phyloP scores from a whole-genome alignment of 176 grass and related monocot species.

The Zea luxurians region DNA sequence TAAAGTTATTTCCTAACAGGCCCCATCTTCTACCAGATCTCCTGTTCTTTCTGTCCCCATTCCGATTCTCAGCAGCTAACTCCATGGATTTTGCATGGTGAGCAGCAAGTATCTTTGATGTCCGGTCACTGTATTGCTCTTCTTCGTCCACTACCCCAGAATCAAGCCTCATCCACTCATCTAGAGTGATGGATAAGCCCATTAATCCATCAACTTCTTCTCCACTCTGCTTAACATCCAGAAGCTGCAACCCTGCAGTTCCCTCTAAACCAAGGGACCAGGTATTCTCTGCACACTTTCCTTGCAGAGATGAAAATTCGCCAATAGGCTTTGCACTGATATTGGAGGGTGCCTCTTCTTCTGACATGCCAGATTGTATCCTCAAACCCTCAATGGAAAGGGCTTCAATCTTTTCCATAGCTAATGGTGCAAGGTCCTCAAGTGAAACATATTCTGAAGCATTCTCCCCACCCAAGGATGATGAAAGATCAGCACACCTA shows the following conservation, averaged over 20 bases:
- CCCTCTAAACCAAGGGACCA: constrained; percentile 82
- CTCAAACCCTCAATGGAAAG: constrained; percentile 92
- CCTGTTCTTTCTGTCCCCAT: constrained; percentile 60
- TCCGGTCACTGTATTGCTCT: constrained; percentile 71
- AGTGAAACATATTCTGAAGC: constrained; percentile 84
- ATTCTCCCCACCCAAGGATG: constrained; percentile 45
- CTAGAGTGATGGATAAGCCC: constrained; percentile 85
- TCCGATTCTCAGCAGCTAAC: constrained; percentile 54
- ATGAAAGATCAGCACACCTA: constrained; percentile 43
- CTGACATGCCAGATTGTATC: constrained; percentile 96
- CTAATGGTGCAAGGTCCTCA: constrained; percentile 91
- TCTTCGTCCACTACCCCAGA: constrained; percentile 82
- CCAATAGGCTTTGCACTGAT: constrained; percentile 70
- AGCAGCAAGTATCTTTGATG: constrained; percentile 87
- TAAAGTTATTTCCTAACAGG: constrained; percentile 93
- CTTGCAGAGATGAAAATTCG: constrained; percentile 81
- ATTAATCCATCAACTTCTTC: constrained; percentile 89
- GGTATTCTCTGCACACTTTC: constrained; percentile 56
- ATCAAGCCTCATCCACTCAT: constrained; percentile 97
- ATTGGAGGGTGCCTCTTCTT: constrained; percentile 89
- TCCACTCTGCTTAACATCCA: constrained; percentile 73
- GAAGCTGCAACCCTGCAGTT: constrained; percentile 83
- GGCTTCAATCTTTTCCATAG: constrained; percentile 99
- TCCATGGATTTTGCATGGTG: constrained; percentile 96
- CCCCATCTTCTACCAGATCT: constrained; percentile 86